Percentiles rank a stretch among this genome's conserved stretches.
Evolutionary conservation across 2,329 filamentous ascomycete genomes (phyloP).

Genomic region (Fusarium hainanense): DNA sequence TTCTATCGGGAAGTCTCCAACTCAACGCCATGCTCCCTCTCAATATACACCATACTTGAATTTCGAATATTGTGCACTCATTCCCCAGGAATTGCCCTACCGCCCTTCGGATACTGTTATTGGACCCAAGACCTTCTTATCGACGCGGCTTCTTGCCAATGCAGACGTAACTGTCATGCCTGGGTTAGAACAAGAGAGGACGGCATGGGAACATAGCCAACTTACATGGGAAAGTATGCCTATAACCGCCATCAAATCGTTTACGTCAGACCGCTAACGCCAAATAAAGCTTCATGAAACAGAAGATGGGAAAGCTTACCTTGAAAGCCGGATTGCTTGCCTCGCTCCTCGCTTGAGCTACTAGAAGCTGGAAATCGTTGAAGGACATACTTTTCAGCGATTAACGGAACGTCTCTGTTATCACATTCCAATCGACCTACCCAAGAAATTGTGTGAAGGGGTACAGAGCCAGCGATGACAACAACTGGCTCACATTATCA

Average conservation of each 20-base stretch:
- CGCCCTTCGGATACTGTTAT: background rate
- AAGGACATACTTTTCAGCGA: constrained; percentile 61
- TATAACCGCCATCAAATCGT: constrained; percentile 41
- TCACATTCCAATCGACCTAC: constrained; percentile 50
- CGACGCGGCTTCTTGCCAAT: constrained; percentile 67
- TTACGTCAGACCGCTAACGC: constrained; percentile 10
- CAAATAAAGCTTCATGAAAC: background rate
- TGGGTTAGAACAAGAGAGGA: constrained; percentile 17
- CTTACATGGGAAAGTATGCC: constrained; percentile 73
- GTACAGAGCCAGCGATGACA: constrained; percentile 67
- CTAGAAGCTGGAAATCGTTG: constrained; percentile 67
- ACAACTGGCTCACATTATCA: constrained; percentile 64
- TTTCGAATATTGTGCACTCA: background rate
- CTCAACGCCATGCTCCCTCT: background rate
- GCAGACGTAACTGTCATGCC: constrained; percentile 65
- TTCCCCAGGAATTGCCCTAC: background rate
- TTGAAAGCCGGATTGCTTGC: constrained; percentile 66
- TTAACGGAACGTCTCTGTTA: constrained; percentile 8
- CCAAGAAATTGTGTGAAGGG: constrained; percentile 63
- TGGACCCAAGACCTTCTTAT: constrained; percentile 12
- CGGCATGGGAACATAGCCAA: constrained; percentile 17
- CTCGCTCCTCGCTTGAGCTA: constrained; percentile 66
- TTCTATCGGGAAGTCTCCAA: background rate
- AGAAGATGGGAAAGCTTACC: constrained; percentile 52
- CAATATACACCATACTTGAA: background rate